Conservation (phyloP, 192 early-diverging fungal species). For the Gonapodya sp. region DNA sequence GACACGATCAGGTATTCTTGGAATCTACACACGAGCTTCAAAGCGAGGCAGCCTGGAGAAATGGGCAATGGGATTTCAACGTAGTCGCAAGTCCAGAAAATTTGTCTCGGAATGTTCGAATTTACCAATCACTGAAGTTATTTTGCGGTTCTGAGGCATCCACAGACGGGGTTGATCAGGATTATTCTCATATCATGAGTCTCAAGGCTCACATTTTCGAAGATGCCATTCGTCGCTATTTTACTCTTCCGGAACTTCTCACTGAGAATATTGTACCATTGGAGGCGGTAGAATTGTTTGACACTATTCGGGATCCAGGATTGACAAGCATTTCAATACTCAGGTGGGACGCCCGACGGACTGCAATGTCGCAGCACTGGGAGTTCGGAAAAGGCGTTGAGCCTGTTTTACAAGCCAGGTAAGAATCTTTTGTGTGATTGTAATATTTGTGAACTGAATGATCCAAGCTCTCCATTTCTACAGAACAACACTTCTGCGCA, state of each 20-base stretch:
- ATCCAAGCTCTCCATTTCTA: no score
- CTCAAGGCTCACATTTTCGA: neutral
- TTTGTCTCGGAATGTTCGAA: neutral
- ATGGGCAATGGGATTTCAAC: neutral
- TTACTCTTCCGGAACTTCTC: neutral
- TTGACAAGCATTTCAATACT: neutral
- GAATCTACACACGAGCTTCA: neutral
- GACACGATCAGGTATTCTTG: neutral
- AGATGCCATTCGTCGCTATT: neutral
- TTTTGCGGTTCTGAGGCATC: neutral
- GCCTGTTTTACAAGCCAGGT: neutral
- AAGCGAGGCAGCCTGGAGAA: neutral
- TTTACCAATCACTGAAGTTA: neutral
- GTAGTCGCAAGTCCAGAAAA: neutral
- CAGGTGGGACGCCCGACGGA: neutral
- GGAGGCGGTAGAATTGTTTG: neutral
- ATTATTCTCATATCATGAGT: neutral
- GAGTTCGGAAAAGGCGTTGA: neutral
- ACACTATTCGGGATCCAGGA: neutral
- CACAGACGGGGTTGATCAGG: neutral
- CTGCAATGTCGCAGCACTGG: neutral
- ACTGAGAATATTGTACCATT: neutral
- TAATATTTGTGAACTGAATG: no score
- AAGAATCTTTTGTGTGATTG: no score
- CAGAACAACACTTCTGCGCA: neutral